Percentiles rank a stretch among this genome's conserved stretches.
These are phyloP conservation scores for Podila horticola DNA, from an alignment of 192 early-diverging fungal species.

Conservation along the genomic window DNA sequence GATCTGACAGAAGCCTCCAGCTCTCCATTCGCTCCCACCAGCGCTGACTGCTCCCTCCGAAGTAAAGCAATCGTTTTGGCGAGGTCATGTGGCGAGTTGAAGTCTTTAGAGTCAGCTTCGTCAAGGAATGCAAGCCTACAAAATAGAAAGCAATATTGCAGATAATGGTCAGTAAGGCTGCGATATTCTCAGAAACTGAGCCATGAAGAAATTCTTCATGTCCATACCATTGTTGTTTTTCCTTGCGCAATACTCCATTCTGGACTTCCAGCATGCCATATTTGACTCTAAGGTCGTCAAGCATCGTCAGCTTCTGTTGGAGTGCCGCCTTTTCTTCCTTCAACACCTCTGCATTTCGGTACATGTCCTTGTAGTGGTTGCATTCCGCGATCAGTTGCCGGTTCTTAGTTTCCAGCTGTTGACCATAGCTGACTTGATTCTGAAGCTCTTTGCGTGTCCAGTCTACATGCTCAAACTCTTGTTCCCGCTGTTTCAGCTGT, in stretches of 20 bases:
- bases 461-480: constrained; percentile 30
- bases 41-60: constrained; percentile 54
- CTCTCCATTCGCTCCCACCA: constrained; percentile 52
- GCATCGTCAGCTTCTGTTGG: constrained; percentile 64
- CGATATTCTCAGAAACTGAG: too few relatives aligned
- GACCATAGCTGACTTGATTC: constrained; percentile 63
- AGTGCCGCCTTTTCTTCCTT: constrained; percentile 63
- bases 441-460: constrained; percentile 57
- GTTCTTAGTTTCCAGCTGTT: constrained; percentile 62
- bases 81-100: constrained; percentile 64
- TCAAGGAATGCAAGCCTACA: constrained; percentile 54
- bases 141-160: background rate
- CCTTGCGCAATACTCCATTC: constrained; percentile 54
- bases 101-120: constrained; percentile 47
- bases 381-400: constrained; percentile 61
- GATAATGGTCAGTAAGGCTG: too few relatives aligned
- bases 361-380: constrained; percentile 54
- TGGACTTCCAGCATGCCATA: constrained; percentile 60
- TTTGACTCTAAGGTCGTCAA: constrained; percentile 60
- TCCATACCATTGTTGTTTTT: constrained; percentile 67
- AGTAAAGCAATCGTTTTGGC: constrained; percentile 56
- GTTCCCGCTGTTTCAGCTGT: constrained; percentile 21
- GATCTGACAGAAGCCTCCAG: constrained; percentile 45
- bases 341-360: constrained; percentile 60
- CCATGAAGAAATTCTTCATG: too few relatives aligned